Base-by-base conservation (phyloP, 768 basidiomycete species). In the Suillus spraguei region DNA sequence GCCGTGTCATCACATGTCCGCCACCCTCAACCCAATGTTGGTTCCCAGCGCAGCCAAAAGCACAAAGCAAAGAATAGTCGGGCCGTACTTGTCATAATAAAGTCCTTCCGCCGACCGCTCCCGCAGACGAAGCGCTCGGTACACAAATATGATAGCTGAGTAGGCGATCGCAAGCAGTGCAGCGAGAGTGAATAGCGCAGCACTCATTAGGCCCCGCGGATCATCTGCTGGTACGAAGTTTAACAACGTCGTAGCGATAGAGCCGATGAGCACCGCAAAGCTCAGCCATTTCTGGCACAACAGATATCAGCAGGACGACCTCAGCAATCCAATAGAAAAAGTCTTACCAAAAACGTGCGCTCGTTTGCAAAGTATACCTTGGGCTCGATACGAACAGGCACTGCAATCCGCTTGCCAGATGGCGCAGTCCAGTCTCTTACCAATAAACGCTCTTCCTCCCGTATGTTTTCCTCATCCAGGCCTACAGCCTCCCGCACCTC, bases 351-450 rank as follows among this genome's bases (percentile, higher is more conserved):
- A 83, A 95, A 97, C 16, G 96, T 99, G 65, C 97, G 83, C 76
- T 98, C 96, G 42, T 90, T 89, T 7, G 97, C 97, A 74, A 98
- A 99, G 72, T 96, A 97, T 4, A 97, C 95, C 78, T 99, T 99
- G 35, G 97, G 97, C 75, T 99, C 97, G 54, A 99, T 86, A 60
- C 97, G 86, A n/a, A 99, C 91, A 32, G 97, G 95, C 3, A 99
- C 87, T 0, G 95, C 87, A 63, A 99, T 96, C 67, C 85, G 83
- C 81, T 98, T 98, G 13, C 96, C 96, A 47, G 82, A 77, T 0
- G 93, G 91, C 1, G 96, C 97, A 32, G 74, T 80, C 88, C 90
- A 93, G 63, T 86, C 84, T 61, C 89, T 81, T 60, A 83, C 85
- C 54, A 91, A 71, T 17, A 89, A 73, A 64, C 87, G 82, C 66